Conservation (phyloP, 768 basidiomycete genomes). For the Rhodotorula toruloides region DNA sequence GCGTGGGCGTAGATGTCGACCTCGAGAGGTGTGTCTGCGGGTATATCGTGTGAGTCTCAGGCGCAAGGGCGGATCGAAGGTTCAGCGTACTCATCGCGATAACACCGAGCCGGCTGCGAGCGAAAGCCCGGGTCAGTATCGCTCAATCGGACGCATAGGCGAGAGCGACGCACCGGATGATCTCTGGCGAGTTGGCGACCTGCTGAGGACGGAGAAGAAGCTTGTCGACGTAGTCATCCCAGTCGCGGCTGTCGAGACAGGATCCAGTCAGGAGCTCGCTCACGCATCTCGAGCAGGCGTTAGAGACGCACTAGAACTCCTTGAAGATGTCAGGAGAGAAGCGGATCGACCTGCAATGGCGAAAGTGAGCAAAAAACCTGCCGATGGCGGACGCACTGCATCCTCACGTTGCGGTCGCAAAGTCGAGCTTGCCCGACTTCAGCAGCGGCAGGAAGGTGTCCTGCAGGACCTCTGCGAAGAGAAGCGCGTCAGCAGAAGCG, state of each 20-base stretch:
- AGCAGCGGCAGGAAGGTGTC: constrained; percentile 47
- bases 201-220: constrained; percentile 43
- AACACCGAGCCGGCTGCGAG: not conserved
- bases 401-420: constrained; percentile 47
- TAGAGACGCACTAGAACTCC: too few relatives aligned
- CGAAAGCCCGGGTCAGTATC: too few relatives aligned
- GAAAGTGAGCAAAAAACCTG: not conserved
- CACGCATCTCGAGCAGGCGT: too few relatives aligned
- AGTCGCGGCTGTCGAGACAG: too few relatives aligned
- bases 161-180: constrained; percentile 45
- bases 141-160: too few relatives aligned
- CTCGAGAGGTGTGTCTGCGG: constrained; percentile 42
- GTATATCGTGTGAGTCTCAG: too few relatives aligned
- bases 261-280: too few relatives aligned
- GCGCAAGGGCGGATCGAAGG: not conserved
- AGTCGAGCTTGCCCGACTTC: constrained; percentile 46
- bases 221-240: constrained; percentile 38
- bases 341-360: constrained; percentile 38
- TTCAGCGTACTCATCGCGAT: not conserved
- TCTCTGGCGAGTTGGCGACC: constrained; percentile 43
- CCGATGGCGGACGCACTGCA: not conserved
- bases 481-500: not conserved
- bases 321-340: constrained; percentile 43
- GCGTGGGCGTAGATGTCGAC: constrained; percentile 44
- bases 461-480: constrained; percentile 29